Percentiles rank a stretch among this genome's conserved stretches.
Evolutionary conservation across 345 rosid species (phyloP).

Genomic region (Eucalyptus pauciflora): DNA sequence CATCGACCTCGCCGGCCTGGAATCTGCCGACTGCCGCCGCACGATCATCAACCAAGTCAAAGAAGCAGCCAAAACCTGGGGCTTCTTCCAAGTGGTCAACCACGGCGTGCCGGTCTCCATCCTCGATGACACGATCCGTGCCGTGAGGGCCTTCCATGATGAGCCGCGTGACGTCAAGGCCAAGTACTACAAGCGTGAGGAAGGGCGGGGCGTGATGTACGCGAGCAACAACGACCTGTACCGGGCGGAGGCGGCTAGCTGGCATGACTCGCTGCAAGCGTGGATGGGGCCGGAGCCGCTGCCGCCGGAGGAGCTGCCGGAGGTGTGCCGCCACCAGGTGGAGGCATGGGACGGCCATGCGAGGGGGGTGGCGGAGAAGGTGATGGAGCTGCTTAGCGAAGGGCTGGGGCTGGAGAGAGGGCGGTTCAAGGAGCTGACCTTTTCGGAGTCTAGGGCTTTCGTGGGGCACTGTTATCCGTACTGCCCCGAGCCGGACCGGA

Average conservation of each 20-base stretch:
- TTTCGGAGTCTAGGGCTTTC: not conserved
- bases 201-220: not conserved
- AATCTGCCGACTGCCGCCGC: not conserved
- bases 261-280: constrained; percentile 17
- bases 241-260: constrained; percentile 11
- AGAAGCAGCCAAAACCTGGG: constrained; percentile 10
- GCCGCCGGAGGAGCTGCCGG: constrained; percentile 8
- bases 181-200: constrained; percentile 11
- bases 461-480: constrained; percentile 15
- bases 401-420: constrained; percentile 15
- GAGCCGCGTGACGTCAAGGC: constrained; percentile 9
- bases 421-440: constrained; percentile 10
- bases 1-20: not conserved
- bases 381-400: constrained; percentile 28
- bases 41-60: not conserved
- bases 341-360: constrained; percentile 11
- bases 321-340: constrained; percentile 4
- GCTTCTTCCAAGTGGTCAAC: constrained; percentile 25
- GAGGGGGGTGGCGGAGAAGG: constrained; percentile 11
- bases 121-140: constrained; percentile 1
- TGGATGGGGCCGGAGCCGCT: constrained; percentile 6
- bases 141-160: constrained; percentile 17
- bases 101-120: constrained; percentile 3
- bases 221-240: constrained; percentile 20
- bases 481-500: constrained; percentile 23